Evolutionary conservation across 805 yeast genomes (phyloP).

Genomic region (Saccharomyces mikatae): DNA sequence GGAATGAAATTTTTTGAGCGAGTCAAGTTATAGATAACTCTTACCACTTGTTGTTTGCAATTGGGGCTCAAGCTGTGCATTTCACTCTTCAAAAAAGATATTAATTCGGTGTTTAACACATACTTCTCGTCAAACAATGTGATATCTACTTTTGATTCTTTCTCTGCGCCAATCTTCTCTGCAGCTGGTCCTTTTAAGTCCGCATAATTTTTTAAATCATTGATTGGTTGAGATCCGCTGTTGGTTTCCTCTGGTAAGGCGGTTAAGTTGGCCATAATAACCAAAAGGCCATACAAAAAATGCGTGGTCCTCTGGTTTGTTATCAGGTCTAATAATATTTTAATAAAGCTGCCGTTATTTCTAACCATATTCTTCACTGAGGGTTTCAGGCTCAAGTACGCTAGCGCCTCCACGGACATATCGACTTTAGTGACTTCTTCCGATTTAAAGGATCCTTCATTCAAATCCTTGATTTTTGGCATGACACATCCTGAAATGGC

Average conservation of each 20-base stretch:
- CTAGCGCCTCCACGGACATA: conserved; percentile 39
- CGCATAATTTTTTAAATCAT: conserved; percentile 28
- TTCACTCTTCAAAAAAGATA: conserved; percentile 15
- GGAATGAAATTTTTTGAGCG: conserved; percentile 13
- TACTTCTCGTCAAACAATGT: conserved; percentile 13
- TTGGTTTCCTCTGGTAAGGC: conserved; percentile 13
- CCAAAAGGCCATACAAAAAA: conserved; percentile 30
- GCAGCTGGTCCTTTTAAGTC: conserved; percentile 20
- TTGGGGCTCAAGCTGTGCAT: conserved; percentile 13
- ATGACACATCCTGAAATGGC: conserved; percentile 3
- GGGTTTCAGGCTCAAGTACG: conserved; percentile 40
- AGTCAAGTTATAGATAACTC: conserved; percentile 28
- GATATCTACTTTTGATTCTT: conserved; percentile 17
- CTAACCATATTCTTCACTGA: conserved; percentile 33
- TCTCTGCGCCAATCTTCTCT: conserved; percentile 8
- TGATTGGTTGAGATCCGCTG: conserved; percentile 16
- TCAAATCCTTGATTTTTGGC: not conserved
- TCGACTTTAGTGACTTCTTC: conserved; percentile 8
- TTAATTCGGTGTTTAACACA: conserved; percentile 15
- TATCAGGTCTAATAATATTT: not conserved
- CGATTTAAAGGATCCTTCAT: conserved; percentile 1
- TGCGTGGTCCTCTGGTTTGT: conserved; percentile 16
- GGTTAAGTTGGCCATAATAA: conserved; percentile 30
- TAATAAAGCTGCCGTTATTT: conserved; percentile 26
- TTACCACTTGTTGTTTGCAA: conserved; percentile 27